Evolutionary conservation across 2,329 filamentous ascomycete species (phyloP).

Genomic region (Pseudogymnoascus sp.): DNA sequence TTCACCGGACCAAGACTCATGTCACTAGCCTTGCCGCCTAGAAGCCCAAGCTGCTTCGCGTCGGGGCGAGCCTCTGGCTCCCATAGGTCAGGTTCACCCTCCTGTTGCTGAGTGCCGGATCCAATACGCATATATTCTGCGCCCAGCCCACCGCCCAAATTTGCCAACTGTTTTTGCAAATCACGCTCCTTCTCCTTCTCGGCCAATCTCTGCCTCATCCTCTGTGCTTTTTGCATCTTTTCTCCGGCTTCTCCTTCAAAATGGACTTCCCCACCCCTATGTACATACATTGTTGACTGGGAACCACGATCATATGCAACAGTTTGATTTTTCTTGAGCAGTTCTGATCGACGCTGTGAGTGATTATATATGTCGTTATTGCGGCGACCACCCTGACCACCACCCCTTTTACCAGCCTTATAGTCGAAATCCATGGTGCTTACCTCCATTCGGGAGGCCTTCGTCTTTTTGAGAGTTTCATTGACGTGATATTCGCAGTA

Average conservation of each 20-base stretch:
- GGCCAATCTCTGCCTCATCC: constrained; percentile 54
- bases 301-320: constrained; percentile 48
- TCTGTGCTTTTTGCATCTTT: constrained; percentile 55
- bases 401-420: constrained; percentile 3
- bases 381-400: constrained; percentile 13
- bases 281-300: constrained; percentile 48
- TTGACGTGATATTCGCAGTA: constrained; percentile 93
- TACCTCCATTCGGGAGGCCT: constrained; percentile 64
- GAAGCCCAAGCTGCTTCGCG: constrained; percentile 37
- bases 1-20: constrained; percentile 53
- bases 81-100: neutral
- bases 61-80: constrained; percentile 31
- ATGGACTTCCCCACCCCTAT: constrained; percentile 20
- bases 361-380: constrained; percentile 18
- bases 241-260: constrained; percentile 42
- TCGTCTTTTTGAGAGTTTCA: constrained; percentile 63
- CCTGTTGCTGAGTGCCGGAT: constrained; percentile 11
- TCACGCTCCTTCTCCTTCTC: constrained; percentile 65
- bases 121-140: constrained; percentile 56
- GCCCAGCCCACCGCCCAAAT: constrained; percentile 57
- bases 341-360: constrained; percentile 18
- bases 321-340: constrained; percentile 28
- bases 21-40: constrained; percentile 32
- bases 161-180: constrained; percentile 59
- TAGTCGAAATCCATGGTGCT: constrained; percentile 55